Percentiles rank a stretch among this genome's conserved stretches.
phyloP scores from a whole-genome alignment of 2,329 filamentous ascomycete genomes.

The Aspergillus versicolor region DNA sequence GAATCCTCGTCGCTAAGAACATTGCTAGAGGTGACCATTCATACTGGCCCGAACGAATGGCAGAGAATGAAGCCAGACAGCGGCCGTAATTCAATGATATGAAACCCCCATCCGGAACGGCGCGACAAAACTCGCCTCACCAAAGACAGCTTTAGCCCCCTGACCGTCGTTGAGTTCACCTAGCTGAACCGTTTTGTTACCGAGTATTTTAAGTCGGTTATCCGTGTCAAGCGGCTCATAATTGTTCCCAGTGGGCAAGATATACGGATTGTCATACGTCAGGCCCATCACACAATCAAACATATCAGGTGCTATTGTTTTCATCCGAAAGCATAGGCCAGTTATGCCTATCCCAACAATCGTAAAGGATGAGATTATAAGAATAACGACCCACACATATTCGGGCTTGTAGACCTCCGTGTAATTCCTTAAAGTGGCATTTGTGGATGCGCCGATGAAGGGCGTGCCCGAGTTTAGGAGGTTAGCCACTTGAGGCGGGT shows the following conservation, averaged over 20 bases:
- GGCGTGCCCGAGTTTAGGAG: too few relatives aligned
- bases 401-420: constrained; percentile 7
- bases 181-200: neutral
- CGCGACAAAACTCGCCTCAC: constrained; percentile 1
- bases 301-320: constrained; percentile 6
- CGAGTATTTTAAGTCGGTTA: neutral
- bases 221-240: constrained; percentile 5
- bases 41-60: neutral
- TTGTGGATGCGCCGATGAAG: constrained; percentile 4
- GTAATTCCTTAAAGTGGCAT: neutral
- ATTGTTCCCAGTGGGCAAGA: neutral
- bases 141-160: constrained; percentile 5
- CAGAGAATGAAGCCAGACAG: too few relatives aligned
- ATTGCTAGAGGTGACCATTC: neutral
- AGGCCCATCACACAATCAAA: constrained; percentile 8
- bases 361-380: neutral
- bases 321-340: neutral
- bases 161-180: constrained; percentile 2
- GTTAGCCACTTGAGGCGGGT: too few relatives aligned
- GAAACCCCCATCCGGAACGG: constrained; percentile 4
- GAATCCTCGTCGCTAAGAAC: neutral
- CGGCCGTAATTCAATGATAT: neutral
- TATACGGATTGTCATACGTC: constrained; percentile 9
- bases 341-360: neutral
- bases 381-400: constrained; percentile 4